These are phyloP conservation scores for Ophiostoma populinum DNA, from an alignment of 2,329 filamentous ascomycete species.

Conservation along the genomic window DNA sequence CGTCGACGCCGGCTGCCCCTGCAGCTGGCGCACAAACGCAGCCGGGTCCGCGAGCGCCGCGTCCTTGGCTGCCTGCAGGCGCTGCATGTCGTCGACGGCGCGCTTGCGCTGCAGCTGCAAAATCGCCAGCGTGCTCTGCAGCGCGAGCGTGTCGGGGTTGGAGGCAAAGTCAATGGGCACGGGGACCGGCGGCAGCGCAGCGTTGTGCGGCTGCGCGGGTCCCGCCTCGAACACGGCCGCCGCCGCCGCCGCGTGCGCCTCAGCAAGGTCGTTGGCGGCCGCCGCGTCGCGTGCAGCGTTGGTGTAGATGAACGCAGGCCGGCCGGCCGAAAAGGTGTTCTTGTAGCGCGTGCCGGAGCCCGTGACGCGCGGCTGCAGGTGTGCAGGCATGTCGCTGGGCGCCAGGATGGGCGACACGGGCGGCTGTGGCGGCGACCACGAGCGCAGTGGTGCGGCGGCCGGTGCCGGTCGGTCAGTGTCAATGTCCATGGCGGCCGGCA, in stretches of 20 bases:
- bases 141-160: slow-evolving; percentile 76
- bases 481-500: too few relatives aligned
- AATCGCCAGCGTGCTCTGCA: slow-evolving; percentile 70
- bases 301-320: slow-evolving; percentile 9
- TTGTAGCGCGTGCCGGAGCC: slow-evolving; percentile 11
- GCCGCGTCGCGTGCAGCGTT: slow-evolving; percentile 7
- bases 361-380: slow-evolving; percentile 19
- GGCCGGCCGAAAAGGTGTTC: slow-evolving; percentile 10
- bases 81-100: slow-evolving; percentile 56
- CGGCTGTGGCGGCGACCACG: slow-evolving; percentile 29
- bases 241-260: not conserved
- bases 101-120: slow-evolving; percentile 73
- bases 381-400: slow-evolving; percentile 15
- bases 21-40: slow-evolving; percentile 52
- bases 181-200: slow-evolving; percentile 28
- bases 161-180: slow-evolving; percentile 38
- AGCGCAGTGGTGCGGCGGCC: slow-evolving; percentile 13
- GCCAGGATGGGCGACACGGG: slow-evolving; percentile 39
- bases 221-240: too few relatives aligned
- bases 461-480: not conserved
- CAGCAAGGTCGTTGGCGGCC: not conserved
- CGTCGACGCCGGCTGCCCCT: slow-evolving; percentile 15
- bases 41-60: slow-evolving; percentile 54
- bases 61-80: slow-evolving; percentile 51
- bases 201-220: too few relatives aligned